These are phyloP conservation scores for Elsinoe ampelina DNA, from an alignment of 2,329 filamentous ascomycete species.

Conservation along the genomic window DNA sequence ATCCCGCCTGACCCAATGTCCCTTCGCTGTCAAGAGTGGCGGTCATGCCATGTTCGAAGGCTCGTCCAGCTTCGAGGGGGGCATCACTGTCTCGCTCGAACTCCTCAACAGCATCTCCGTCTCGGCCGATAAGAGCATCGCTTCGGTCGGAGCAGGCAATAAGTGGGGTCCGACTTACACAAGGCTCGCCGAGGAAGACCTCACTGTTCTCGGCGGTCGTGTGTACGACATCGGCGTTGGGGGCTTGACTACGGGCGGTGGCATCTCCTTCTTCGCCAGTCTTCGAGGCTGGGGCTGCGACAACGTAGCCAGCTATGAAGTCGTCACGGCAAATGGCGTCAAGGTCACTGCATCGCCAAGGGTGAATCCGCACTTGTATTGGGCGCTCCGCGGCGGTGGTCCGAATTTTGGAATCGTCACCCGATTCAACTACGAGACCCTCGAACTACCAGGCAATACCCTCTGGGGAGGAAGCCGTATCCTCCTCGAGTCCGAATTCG, in stretches of 20 bases:
- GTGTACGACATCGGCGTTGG: constrained; percentile 55
- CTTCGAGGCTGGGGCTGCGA: constrained; percentile 8
- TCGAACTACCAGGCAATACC: neutral
- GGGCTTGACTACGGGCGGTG: constrained; percentile 46
- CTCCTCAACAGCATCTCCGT: constrained; percentile 17
- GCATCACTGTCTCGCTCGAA: constrained; percentile 23
- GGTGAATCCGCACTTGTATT: constrained; percentile 51
- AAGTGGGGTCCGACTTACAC: constrained; percentile 18
- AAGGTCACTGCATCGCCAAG: constrained; percentile 40
- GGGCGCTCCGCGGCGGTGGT: constrained; percentile 53
- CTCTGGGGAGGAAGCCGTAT: constrained; percentile 2
- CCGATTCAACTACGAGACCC: constrained; percentile 15
- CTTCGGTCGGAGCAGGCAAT: constrained; percentile 18
- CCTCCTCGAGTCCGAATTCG: neutral
- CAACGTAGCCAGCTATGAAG: constrained; percentile 12
- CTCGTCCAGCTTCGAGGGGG: constrained; percentile 20
- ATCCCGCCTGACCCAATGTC: constrained; percentile 12
- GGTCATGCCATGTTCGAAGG: constrained; percentile 22
- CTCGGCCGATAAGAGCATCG: constrained; percentile 13
- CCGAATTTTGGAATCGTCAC: constrained; percentile 34
- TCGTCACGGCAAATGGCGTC: constrained; percentile 42
- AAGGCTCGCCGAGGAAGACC: constrained; percentile 30
- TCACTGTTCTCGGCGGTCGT: constrained; percentile 53
- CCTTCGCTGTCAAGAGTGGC: constrained; percentile 23
- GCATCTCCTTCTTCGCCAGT: constrained; percentile 5